These are phyloP conservation scores for Annulohypoxylon maeteangense DNA, from an alignment of 495 filamentous ascomycete genomes.

Conservation along the genomic window DNA sequence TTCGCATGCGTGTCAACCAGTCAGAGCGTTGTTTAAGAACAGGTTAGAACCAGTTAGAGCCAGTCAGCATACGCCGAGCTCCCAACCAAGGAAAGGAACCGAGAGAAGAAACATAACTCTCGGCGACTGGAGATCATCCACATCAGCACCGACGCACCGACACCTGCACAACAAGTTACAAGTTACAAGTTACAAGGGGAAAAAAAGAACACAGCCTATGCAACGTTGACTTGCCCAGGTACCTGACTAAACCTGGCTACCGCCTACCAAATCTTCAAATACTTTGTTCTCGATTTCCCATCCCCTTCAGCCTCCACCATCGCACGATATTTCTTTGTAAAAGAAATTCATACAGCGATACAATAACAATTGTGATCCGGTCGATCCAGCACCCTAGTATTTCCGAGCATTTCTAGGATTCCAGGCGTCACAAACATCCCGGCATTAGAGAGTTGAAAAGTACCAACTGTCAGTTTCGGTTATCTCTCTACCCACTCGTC, in stretches of 20 bases:
- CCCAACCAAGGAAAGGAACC: slow-evolving; percentile 33
- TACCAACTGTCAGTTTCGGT: slow-evolving; percentile 8
- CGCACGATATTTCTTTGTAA: slow-evolving; percentile 33
- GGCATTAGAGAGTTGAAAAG: neutral
- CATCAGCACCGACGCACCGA: slow-evolving; percentile 37
- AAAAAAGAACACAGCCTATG: slow-evolving; percentile 39
- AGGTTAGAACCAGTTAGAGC: neutral
- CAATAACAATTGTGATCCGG: slow-evolving; percentile 21
- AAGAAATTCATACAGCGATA: slow-evolving; percentile 17
- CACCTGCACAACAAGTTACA: slow-evolving; percentile 1
- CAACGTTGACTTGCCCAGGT: slow-evolving; percentile 44
- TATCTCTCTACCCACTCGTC: slow-evolving; percentile 17
- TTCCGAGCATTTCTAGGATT: neutral
- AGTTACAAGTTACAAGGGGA: neutral
- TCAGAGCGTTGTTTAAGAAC: slow-evolving; percentile 11
- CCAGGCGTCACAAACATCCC: neutral
- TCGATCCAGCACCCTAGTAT: neutral
- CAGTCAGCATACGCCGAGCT: slow-evolving; percentile 10
- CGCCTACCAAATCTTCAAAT: slow-evolving; percentile 30
- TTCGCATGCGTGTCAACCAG: slow-evolving; percentile 39
- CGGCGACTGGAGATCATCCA: slow-evolving; percentile 43
- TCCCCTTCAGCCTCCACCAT: slow-evolving; percentile 32
- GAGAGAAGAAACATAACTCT: slow-evolving; percentile 23
- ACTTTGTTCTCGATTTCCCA: slow-evolving; percentile 25
- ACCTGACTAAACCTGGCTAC: slow-evolving; percentile 35